Percentiles rank a stretch among this genome's conserved stretches.
Evolutionary conservation across 306 rosid species (phyloP).

Genomic region (Datisca glomerata): DNA sequence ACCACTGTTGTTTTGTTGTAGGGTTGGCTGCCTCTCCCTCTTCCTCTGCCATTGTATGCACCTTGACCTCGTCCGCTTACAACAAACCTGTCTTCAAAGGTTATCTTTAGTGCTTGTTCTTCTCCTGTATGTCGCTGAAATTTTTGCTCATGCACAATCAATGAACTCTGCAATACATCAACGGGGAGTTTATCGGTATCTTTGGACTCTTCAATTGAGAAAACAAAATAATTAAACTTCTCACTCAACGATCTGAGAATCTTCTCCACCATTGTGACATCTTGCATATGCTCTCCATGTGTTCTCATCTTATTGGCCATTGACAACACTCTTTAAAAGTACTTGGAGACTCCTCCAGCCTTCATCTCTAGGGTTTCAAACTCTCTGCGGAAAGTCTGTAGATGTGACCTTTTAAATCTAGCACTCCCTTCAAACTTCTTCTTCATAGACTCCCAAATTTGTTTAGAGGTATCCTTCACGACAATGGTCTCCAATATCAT

Average conservation of each 20-base stretch:
- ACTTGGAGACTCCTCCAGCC: not conserved
- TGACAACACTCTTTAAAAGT: slow-evolving; percentile 5
- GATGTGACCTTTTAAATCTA: not conserved
- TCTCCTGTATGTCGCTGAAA: not conserved
- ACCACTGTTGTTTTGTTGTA: slow-evolving; percentile 5
- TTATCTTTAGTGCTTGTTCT: slow-evolving; percentile 1
- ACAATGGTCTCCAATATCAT: no score
- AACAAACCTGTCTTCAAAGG: not conserved
- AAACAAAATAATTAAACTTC: slow-evolving; percentile 1
- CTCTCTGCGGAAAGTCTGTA: not conserved
- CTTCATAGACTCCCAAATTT: slow-evolving; percentile 3
- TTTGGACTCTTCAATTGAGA: not conserved
- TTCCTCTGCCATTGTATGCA: slow-evolving; percentile 6
- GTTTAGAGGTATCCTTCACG: no score
- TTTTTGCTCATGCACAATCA: not conserved
- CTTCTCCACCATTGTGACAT: slow-evolving; percentile 1
- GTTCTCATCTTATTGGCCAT: slow-evolving; percentile 6
- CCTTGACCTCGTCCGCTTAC: slow-evolving; percentile 5
- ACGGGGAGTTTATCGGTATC: not conserved
- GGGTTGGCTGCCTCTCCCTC: not conserved
- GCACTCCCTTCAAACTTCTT: not conserved
- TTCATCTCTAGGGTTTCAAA: slow-evolving; percentile 12
- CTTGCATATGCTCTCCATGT: slow-evolving; percentile 4
- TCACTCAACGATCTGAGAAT: not conserved
- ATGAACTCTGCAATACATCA: slow-evolving; percentile 1